A percentile compares a stretch with the other conserved stretches of the same genome.
Conservation (phyloP, 2,329 filamentous ascomycete genomes). For the Meredithiella fracta region DNA sequence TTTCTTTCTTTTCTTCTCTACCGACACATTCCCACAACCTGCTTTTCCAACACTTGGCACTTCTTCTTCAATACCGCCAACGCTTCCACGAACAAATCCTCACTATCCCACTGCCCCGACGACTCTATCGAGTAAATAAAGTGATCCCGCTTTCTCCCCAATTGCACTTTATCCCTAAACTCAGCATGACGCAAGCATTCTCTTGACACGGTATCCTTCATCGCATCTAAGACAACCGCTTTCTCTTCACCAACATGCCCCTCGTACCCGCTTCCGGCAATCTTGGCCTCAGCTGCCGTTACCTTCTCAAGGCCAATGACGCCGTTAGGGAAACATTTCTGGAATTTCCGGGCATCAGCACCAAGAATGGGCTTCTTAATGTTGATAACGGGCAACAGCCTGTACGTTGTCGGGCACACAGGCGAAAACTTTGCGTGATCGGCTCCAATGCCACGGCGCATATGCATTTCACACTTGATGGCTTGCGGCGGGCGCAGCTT, state of each 20-base stretch:
- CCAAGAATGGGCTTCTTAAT: conserved; percentile 76
- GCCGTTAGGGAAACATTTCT: conserved; percentile 71
- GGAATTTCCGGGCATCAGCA: conserved; percentile 74
- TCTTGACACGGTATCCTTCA: conserved; percentile 88
- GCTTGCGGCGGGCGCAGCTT: conserved; percentile 85
- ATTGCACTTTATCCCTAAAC: conserved; percentile 88
- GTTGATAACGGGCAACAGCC: conserved; percentile 72
- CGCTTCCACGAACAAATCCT: conserved; percentile 81
- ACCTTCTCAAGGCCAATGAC: conserved; percentile 70
- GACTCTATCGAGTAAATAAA: conserved; percentile 97
- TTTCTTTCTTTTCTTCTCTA: conserved; percentile 19
- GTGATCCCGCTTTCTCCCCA: conserved; percentile 80
- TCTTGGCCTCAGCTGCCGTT: conserved; percentile 46
- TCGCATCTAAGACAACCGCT: conserved; percentile 72
- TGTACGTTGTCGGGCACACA: conserved; percentile 85
- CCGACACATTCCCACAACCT: conserved; percentile 48
- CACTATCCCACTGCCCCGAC: conserved; percentile 85
- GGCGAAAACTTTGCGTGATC: conserved; percentile 97
- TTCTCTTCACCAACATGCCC: conserved; percentile 65
- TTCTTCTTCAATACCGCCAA: conserved; percentile 75
- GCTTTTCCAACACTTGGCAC: conserved; percentile 55
- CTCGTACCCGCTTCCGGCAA: conserved; percentile 47
- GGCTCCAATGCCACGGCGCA: conserved; percentile 81
- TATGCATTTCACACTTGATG: conserved; percentile 77
- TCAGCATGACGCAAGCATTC: conserved; percentile 84